Base-by-base conservation (phyloP, 2,329 filamentous ascomycete species). In the Arthrobotrys musiformis region DNA sequence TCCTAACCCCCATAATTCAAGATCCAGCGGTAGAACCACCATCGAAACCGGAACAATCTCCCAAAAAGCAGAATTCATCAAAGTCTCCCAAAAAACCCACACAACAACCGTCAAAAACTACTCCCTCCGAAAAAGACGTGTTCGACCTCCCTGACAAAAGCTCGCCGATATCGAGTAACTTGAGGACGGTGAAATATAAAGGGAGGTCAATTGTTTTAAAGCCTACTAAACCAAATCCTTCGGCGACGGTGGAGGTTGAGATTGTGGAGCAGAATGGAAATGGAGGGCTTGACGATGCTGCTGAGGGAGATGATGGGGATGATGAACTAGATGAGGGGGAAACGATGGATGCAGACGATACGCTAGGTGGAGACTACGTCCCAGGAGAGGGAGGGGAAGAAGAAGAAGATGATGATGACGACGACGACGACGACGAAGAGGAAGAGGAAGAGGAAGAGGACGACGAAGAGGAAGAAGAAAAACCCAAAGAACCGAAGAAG, bases 371-470 rank as follows among this genome's bases (percentile, higher is more conserved):
- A 30, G 22, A 37, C 30, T 30, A 52, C 6, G 28, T 24, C n/a
- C 28, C 60, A 35, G 67, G 56, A 15, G 33, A 54, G 8, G 33
- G 62, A 42, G 8, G 19, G 28, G 66, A 61, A 19, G n/a, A 30
- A 42, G 40, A 42, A 2, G 37, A 4, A n/a, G 7, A 40, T 1
- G 37, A 9, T 33, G n/a, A n/a, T n/a, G n/a, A 33, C 30, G 5
- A 4, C 13, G 13, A n/a, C n/a, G n/a, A n/a, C n/a, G n/a, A n/a
- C n/a, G n/a, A n/a, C n/a, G 37, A 40, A 17, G 15, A 2, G 9
- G 48, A 68, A 58, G 63, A 46, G 30, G 4, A 17, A 33, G 40
- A 70, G 8, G 42, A 63, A 22, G 24, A 28, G 37, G 37, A 40
- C 4, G 15, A 2, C 5, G 48, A 68, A 58, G 63, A 46, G 30